Evolutionary conservation across 805 yeast species (phyloP).

Genomic region (Candida sonorensis): DNA sequence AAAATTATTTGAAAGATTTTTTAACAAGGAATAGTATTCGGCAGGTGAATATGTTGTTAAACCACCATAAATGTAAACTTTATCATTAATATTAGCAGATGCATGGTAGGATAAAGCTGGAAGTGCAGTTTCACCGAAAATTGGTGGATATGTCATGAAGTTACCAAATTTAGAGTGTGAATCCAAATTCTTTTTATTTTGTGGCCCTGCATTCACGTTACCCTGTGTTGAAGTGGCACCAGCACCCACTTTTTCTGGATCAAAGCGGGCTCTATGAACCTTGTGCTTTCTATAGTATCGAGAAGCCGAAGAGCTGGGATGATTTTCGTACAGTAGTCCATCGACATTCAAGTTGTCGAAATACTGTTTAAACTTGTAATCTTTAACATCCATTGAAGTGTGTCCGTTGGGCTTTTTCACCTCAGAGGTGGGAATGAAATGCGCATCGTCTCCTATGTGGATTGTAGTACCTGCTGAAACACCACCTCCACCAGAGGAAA

Average conservation of each 20-base stretch:
- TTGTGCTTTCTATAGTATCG: constrained; percentile 17
- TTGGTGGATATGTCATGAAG: constrained; percentile 26
- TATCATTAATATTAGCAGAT: constrained; percentile 30
- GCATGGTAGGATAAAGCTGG: constrained; percentile 41
- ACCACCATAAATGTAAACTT: constrained; percentile 42
- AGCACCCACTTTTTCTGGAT: neutral
- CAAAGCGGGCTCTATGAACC: constrained; percentile 8
- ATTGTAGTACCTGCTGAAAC: too few relatives aligned
- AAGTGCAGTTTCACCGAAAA: constrained; percentile 32
- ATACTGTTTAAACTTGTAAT: constrained; percentile 17
- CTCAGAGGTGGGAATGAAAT: too few relatives aligned
- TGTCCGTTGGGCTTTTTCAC: too few relatives aligned
- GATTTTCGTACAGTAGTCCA: constrained; percentile 17
- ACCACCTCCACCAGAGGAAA: too few relatives aligned
- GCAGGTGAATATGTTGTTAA: constrained; percentile 16
- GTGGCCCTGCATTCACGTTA: too few relatives aligned
- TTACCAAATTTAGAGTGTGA: constrained; percentile 9
- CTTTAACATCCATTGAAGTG: too few relatives aligned
- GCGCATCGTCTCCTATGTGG: too few relatives aligned
- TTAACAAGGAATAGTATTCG: constrained; percentile 19
- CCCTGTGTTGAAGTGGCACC: too few relatives aligned
- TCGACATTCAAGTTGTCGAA: constrained; percentile 18
- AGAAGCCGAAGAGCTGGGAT: constrained; percentile 13
- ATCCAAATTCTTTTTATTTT: neutral
- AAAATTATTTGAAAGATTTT: constrained; percentile 25